Base-by-base conservation (phyloP, 2,329 filamentous ascomycete species). In the Alternaria triticina region DNA sequence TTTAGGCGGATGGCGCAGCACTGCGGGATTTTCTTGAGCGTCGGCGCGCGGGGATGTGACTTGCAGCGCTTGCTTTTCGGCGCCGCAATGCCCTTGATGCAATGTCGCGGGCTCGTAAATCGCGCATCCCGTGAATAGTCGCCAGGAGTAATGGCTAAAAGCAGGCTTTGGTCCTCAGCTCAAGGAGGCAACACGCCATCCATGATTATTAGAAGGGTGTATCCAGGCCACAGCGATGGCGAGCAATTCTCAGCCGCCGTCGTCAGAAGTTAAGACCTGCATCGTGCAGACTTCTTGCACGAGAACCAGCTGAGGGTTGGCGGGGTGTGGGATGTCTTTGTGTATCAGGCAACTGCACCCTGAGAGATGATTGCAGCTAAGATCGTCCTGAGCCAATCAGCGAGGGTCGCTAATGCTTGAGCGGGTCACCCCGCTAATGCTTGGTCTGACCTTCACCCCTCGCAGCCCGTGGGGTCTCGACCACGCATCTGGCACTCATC, bases 1-100 rank as follows among this genome's bases (percentile, higher is more conserved):
- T 66, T 65, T 67, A 62, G 49, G 55, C 56, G 45, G 61, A 52
- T 36, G 56, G 56, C 57, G 61, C 50, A 63, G 61, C 54, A 62
- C 40, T 63, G 61, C 57, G 56, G 61, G 44, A 63, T 63, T 63
- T 63, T 59, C 33, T 22, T 30, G 27, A 30, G 43, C 43, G 36
- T 27, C 40, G 40, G 40, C 50, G 50, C 25, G 40, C 40, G 25
- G 50, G 44, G 43, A 27, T 49, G 27, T 33, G 20, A 44, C 36
- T 46, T 20, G 54, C 40, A 33, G 28, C 30, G 23, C 54, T 56
- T 25, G 40, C 54, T 23, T 23, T 47, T 33, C 54, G 17, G 20
- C 25, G 43, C 43, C 54, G 22, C 43, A 40, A 52, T 23, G 52
- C 40, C 40, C n/a, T 45, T 25, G 25, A 27, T 43, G 17, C 28